phyloP scores from a whole-genome alignment of 2,329 filamentous ascomycete species.

The Apiospora hydei region DNA sequence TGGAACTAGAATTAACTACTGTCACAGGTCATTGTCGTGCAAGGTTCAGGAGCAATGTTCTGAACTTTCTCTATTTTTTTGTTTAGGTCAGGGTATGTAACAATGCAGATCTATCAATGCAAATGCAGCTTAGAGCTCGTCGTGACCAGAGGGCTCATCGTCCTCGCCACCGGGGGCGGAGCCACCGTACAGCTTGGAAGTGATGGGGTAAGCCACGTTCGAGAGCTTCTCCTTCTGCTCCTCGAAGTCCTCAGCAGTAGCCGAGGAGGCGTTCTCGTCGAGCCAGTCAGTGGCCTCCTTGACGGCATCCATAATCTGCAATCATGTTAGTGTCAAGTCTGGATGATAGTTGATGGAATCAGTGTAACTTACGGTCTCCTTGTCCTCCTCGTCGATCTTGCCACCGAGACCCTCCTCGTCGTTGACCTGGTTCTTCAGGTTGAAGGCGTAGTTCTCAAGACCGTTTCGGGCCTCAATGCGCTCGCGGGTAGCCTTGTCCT shows the following conservation, averaged over 20 bases:
- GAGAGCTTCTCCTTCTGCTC: conserved; percentile 99
- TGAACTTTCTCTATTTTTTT: conserved; percentile 43
- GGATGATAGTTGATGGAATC: no score
- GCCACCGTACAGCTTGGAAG: conserved; percentile 91
- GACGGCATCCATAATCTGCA: conserved; percentile 84
- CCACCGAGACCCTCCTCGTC: conserved; percentile 96
- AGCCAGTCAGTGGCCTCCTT: conserved; percentile 98
- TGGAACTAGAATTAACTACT: background rate
- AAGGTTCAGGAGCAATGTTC: background rate
- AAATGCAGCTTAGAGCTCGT: conserved; percentile 72
- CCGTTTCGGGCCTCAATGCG: conserved; percentile 96
- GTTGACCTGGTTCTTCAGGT: conserved; percentile 98
- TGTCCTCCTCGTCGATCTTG: conserved; percentile 98
- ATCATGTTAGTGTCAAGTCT: conserved; percentile 44
- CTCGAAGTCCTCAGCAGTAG: conserved; percentile 92
- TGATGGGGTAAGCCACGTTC: conserved; percentile 96
- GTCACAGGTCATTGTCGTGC: background rate
- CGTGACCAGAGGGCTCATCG: conserved; percentile 74
- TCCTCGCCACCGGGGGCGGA: conserved; percentile 70
- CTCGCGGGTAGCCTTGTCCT: conserved; percentile 97
- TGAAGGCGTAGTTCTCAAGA: conserved; percentile 99
- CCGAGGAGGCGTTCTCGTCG: conserved; percentile 88
- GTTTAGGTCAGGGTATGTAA: conserved; percentile 38
- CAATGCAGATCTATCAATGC: conserved; percentile 39
- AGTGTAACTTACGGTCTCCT: conserved; percentile 78